A percentile compares a stretch with the other conserved stretches of the same genome.
Evolutionary conservation across 495 filamentous ascomycete species (phyloP).

Genomic region (Echria macrotheca): DNA sequence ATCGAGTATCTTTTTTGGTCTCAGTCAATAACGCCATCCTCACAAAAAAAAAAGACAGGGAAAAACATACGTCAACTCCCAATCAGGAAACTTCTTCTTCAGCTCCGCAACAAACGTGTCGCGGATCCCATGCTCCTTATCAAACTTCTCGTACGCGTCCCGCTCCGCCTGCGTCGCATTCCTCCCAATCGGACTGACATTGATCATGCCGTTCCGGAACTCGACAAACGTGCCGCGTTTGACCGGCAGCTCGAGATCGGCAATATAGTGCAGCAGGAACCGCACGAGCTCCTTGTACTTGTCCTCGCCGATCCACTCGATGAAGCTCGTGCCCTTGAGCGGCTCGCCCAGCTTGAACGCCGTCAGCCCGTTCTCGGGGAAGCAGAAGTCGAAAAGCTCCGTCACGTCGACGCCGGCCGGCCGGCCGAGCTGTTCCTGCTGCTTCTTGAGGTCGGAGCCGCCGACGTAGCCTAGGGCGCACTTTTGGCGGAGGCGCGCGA

Average conservation of each 20-base stretch:
- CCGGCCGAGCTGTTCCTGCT: conserved; percentile 88
- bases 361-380: conserved; percentile 90
- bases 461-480: conserved; percentile 89
- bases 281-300: conserved; percentile 83
- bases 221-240: conserved; percentile 96
- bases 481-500: conserved; percentile 75
- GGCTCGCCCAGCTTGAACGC: conserved; percentile 75
- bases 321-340: conserved; percentile 75
- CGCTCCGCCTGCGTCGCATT: conserved; percentile 81
- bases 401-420: conserved; percentile 54
- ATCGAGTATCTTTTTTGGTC: conserved; percentile 61
- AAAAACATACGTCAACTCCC: conserved; percentile 71
- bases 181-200: conserved; percentile 85
- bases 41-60: too few species aligned
- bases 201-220: conserved; percentile 97
- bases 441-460: conserved; percentile 81
- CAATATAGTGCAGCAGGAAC: conserved; percentile 84
- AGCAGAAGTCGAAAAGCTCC: conserved; percentile 89
- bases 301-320: conserved; percentile 85
- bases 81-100: conserved; percentile 73
- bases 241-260: conserved; percentile 69
- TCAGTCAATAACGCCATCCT: conserved; percentile 2
- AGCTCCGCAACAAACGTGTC: conserved; percentile 65
- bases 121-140: conserved; percentile 68
- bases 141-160: conserved; percentile 70